These are phyloP conservation scores for Ustulina deusta DNA, from an alignment of 2,329 filamentous ascomycete genomes.

Conservation along the genomic window DNA sequence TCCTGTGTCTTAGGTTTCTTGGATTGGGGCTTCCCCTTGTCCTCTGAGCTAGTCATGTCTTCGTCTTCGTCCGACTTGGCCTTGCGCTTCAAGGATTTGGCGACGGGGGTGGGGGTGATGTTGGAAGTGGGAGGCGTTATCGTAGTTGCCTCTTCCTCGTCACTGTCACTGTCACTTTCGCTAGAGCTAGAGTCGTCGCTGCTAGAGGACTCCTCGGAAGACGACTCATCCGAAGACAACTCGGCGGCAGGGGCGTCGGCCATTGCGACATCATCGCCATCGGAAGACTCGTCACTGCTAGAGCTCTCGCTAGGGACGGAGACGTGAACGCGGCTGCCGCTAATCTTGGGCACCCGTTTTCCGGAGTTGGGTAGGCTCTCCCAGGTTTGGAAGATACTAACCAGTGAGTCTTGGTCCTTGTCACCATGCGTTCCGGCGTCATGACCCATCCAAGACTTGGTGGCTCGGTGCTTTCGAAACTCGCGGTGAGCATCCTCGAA, in stretches of 20 bases:
- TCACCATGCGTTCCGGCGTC: conserved; percentile 45
- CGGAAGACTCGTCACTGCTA: conserved; percentile 48
- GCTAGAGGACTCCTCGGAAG: conserved; percentile 46
- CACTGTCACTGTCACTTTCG: conserved; percentile 52
- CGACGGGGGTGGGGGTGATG: conserved; percentile 46
- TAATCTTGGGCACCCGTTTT: conserved; percentile 46
- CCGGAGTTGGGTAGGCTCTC: conserved; percentile 53
- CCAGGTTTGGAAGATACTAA: conserved; percentile 65
- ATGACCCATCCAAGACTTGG: conserved; percentile 61
- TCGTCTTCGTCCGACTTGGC: conserved; percentile 58
- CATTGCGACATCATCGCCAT: conserved; percentile 61
- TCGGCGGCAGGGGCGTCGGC: conserved; percentile 56
- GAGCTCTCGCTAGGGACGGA: conserved; percentile 43
- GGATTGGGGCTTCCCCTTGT: conserved; percentile 56
- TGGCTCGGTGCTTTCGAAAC: conserved; percentile 72
- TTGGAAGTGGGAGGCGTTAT: conserved; percentile 45
- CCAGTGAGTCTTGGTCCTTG: conserved; percentile 58
- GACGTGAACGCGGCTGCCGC: conserved; percentile 51
- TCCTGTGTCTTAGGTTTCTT: conserved; percentile 61
- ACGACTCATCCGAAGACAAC: conserved; percentile 30
- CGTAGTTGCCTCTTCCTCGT: conserved; percentile 46
- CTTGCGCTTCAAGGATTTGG: conserved; percentile 65
- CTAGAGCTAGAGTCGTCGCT: conserved; percentile 52
- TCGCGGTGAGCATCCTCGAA: conserved; percentile 71
- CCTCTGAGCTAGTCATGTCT: conserved; percentile 53